Evolutionary conservation across 371 early-diverging fungal species (phyloP).

Genomic region (Actinomortierella wolfii): DNA sequence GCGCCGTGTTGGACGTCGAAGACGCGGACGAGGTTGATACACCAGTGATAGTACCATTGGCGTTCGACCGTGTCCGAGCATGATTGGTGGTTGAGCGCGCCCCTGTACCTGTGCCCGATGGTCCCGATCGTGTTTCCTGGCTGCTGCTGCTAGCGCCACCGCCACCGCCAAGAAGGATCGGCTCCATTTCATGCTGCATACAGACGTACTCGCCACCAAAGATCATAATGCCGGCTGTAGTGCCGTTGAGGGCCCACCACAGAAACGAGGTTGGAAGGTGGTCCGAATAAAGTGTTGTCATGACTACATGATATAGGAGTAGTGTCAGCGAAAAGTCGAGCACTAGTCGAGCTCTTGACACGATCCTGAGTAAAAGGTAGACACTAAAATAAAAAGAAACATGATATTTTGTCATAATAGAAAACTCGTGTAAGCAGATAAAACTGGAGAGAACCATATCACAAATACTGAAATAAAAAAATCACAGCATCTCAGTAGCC

Average conservation of each 20-base stretch:
- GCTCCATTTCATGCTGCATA: constrained; percentile 83
- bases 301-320: constrained; percentile 68
- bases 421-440: too few species aligned
- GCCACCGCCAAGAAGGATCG: constrained; percentile 62
- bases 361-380: constrained; percentile 63
- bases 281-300: constrained; percentile 62
- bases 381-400: constrained; percentile 32
- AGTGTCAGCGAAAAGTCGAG: constrained; percentile 84
- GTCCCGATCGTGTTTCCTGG: constrained; percentile 5
- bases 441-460: too few species aligned
- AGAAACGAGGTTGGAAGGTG: constrained; percentile 62
- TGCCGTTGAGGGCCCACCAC: constrained; percentile 73
- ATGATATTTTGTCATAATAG: too few species aligned
- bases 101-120: constrained; percentile 7
- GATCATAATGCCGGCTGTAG: constrained; percentile 63
- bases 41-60: constrained; percentile 1
- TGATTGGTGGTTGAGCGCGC: constrained; percentile 13
- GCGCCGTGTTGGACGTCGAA: too few species aligned
- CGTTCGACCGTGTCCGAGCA: background rate
- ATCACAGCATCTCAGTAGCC: too few species aligned
- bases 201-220: constrained; percentile 85
- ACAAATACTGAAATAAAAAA: too few species aligned
- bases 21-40: too few species aligned
- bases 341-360: constrained; percentile 80
- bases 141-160: constrained; percentile 4